Base-by-base conservation (phyloP, 2,329 filamentous ascomycete species). In the Venturia effusa region DNA sequence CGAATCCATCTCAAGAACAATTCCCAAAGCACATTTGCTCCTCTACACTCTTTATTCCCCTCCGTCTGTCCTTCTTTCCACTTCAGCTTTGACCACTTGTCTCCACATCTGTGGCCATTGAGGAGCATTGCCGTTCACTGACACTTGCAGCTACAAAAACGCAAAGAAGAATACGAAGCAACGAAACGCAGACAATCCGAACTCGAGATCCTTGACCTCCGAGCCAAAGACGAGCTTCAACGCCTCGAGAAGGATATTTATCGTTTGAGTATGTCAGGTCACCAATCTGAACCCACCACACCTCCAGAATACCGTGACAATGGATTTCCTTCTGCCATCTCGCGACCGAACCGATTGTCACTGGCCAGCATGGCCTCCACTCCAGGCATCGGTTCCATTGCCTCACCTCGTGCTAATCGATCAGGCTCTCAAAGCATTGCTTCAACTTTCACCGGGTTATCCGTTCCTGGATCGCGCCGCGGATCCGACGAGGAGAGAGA, bases 261-360 rank as follows among this genome's bases (percentile, higher is more conserved):
- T 48, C 65, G 63, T 43, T 68, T 66, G 22, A 41, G 37, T 45
- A 43, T 69, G n/a, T 72, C 85, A 66, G 89, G 89, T 63, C 89
- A 92, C 70, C 90, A 95, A 73, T 96, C 90, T 69, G 93, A 97
- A 77, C 94, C 94, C 19, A 97, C 94, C 1, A 99, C 94, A 27
- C 94, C 94, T 27, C 94, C 94, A 39, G 94, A 97, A 75, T 93
- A 94, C 74, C 88, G 87, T 69, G 91, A 96, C 68, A 85, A 84
- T 66, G 88, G 87, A 54, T 93, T 96, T 71, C 86, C 89, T 64
- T 86, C 86, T 70, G 86, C 89, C 68, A 57, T 45, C 72, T 91
- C 90, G 64, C 86, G 91, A 51, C 89, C 91, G 54, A 92, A 92
- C 73, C 85, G 92, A 67, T 93, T 96, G 78, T 96, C 93, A 63